Evolutionary conservation across 805 yeast genomes (phyloP), one percentile per base, ranked within the genome.

Genomic region (Starmerella bombi): DNA sequence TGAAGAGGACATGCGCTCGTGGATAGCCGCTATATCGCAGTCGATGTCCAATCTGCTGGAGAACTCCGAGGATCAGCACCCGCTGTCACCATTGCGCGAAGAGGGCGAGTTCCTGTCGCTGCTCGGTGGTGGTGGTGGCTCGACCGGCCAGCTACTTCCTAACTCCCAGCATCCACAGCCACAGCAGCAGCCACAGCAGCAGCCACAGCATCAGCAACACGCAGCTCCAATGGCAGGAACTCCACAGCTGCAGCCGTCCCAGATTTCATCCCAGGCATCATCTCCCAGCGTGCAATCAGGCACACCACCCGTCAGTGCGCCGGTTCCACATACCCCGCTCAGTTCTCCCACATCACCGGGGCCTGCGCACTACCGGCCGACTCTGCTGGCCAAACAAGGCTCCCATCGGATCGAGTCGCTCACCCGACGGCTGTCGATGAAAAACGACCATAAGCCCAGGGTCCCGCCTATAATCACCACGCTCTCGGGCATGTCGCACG

Each of bases 11-110:
- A 63, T 79, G 50, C 66, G 69, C 22, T 59, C 69, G 14, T 84
- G 95, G 94, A 67, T 80, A 4, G 65, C 65, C 40, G 69, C 76
- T 3, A 64, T 83, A 33, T 71, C 69, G 38, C 67, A 70, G 43
- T 81, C 86, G 4, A 64, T 63, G 25, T 43, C 60, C 28, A 40
- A 49, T 10, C 70, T 71, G 29, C 67, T 72, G 32, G 64, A 69
- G 23, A 32, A 9, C 9, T 22, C 37, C 16, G 45, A 41, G 22
- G 47, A 41, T 2, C 33, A 14, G 14, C n/a, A n/a, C n/a, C 25
- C 15, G 14, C 10, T 20, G 19, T 34, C 40, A 7, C 33, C 19
- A 6, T 6, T n/a, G 6, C 12, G 16, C 8, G 12, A 7, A 8
- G 27, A 7, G 27, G 12, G 12, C 27, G 27, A 7, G 10, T 8